phyloP scores from a whole-genome alignment of 305 asterid genomes.

The Fraxinus xanthoxyloides region DNA sequence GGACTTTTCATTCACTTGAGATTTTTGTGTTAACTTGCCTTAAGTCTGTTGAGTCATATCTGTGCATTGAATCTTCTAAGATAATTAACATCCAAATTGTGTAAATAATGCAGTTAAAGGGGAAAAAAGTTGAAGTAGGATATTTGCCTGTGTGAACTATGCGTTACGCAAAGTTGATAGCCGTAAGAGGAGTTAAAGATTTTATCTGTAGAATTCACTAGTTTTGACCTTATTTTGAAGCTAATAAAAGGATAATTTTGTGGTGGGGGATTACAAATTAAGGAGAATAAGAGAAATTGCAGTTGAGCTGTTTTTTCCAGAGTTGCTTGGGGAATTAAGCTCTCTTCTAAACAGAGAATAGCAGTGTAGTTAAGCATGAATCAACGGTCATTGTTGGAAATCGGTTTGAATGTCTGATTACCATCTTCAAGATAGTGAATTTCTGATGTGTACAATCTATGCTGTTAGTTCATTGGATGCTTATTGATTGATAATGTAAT shows the following conservation, averaged over 20 bases:
- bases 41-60: neutral
- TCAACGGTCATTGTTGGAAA: neutral
- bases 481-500: neutral
- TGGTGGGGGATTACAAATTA: neutral
- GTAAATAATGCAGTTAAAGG: neutral
- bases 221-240: neutral
- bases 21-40: neutral
- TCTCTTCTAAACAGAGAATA: neutral
- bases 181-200: neutral
- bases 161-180: neutral
- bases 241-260: neutral
- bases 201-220: neutral
- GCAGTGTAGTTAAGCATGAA: neutral
- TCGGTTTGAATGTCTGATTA: neutral
- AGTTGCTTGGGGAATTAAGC: neutral
- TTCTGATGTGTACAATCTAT: neutral
- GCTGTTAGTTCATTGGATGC: neutral
- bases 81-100: neutral
- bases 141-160: neutral
- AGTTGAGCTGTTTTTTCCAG: neutral
- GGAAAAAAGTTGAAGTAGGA: neutral
- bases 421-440: neutral
- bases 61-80: conserved; percentile 1
- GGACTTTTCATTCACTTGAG: neutral
- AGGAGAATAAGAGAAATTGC: neutral